Base-by-base conservation (phyloP, 805 yeast genomes). In the Kodamaea nitidulidarum region DNA sequence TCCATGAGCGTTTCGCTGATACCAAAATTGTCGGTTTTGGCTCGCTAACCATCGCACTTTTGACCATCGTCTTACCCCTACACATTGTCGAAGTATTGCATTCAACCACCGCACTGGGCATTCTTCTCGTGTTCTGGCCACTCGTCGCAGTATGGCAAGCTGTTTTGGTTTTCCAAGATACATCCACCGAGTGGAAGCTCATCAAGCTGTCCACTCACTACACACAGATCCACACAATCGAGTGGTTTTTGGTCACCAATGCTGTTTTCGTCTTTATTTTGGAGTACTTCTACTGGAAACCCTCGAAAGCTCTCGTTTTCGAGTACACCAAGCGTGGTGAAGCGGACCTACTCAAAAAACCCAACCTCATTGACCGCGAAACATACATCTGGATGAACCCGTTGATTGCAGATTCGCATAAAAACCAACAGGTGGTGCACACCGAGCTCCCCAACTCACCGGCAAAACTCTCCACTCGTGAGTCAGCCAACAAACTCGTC, bases 301-400 rank as follows among this genome's bases (percentile, higher is more conserved):
- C 82, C 4, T 55, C 66, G n/a, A 52, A 57, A 14, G 62, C 61
- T 32, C 51, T 76, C 17, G 33, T 50, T 3, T 52, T 56, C 1
- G 61, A 61, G 34, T 71, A 58, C 43, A 31, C 32, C 7, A 37
- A 36, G 27, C 39, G 47, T 14, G 51, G 60, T 6, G 58, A 48
- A 5, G 33, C 27, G 10, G 32, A 28, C 14, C 26, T 35, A n/a
- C 42, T 54, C n/a, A 29, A 49, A 26, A 39, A 38, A 15, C 65
- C 68, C 5, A 65, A 61, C 17, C 34, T 67, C n/a, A 50, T 70
- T 30, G 67, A 70, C 10, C 53, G 58, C 29, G 46, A 70, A 21
- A 64, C 76, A 0, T 74, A 66, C 42, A 63, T 65, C 15, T 73
- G 77, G 75, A 67, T 74, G 73, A 72, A 71, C 45, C 57, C 60